Percentiles rank a stretch among this genome's conserved stretches.
These are phyloP conservation scores for Phylloporus sp. DNA, from an alignment of 768 basidiomycete genomes.

Conservation along the genomic window DNA sequence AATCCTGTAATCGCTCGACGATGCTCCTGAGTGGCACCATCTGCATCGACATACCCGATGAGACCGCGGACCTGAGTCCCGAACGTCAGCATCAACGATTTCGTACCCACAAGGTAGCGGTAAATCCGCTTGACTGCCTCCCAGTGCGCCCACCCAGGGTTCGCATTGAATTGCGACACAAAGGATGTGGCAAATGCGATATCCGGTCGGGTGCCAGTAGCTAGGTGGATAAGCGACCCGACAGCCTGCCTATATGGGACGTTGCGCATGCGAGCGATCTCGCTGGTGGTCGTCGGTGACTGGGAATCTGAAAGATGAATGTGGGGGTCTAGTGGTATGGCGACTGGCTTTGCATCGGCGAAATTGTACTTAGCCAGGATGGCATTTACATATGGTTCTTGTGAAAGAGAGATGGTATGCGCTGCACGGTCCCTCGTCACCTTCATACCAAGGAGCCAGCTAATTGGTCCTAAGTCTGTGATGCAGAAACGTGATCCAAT, in stretches of 20 bases:
- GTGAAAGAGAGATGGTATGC: background rate
- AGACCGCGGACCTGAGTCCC: no score
- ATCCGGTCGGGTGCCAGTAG: background rate
- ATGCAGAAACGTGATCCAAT: background rate
- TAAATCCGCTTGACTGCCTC: no score
- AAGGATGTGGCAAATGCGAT: background rate
- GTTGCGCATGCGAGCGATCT: background rate
- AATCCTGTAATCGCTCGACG: no score
- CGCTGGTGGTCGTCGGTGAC: no score
- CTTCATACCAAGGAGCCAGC: constrained; percentile 2
- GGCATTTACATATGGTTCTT: no score
- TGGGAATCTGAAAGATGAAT: background rate
- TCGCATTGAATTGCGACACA: no score
- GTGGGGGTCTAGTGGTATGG: background rate
- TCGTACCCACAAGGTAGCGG: no score
- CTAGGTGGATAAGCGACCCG: background rate
- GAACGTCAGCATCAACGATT: no score
- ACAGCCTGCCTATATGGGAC: background rate
- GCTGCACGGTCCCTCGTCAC: background rate
- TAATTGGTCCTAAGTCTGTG: background rate
- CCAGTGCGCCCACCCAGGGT: no score
- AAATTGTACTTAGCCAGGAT: no score
- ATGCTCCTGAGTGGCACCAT: no score
- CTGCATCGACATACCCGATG: no score
- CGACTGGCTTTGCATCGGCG: background rate